Evolutionary conservation across 2,329 filamentous ascomycete species (phyloP).

Genomic region (Mollisiaceae sp.): DNA sequence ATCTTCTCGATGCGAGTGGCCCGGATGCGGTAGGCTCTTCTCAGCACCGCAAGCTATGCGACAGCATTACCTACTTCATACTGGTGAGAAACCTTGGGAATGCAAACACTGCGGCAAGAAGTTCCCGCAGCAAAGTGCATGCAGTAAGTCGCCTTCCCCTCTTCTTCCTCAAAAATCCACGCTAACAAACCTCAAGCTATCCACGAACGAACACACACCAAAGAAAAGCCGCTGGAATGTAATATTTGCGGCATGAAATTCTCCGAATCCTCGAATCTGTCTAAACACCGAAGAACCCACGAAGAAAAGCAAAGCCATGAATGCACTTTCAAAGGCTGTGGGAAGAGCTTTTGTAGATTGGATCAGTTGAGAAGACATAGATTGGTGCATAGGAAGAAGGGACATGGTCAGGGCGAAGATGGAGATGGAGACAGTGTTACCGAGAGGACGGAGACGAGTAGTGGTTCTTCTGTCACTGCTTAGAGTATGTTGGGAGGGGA

Average conservation of each 20-base stretch:
- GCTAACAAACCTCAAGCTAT: conserved; percentile 54
- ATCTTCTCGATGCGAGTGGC: conserved; percentile 56
- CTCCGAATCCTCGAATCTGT: conserved; percentile 69
- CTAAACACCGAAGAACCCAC: conserved; percentile 69
- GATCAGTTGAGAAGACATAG: conserved; percentile 65
- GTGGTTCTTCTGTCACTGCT: too few relatives aligned
- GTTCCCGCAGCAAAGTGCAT: conserved; percentile 71
- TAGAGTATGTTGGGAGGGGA: not conserved
- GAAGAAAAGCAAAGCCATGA: conserved; percentile 56
- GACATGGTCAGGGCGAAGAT: not conserved
- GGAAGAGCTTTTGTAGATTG: conserved; percentile 61
- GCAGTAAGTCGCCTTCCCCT: conserved; percentile 52
- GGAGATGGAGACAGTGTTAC: not conserved
- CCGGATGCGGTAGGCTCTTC: conserved; percentile 60
- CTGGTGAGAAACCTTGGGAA: conserved; percentile 66
- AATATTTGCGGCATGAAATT: conserved; percentile 64
- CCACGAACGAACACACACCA: conserved; percentile 69
- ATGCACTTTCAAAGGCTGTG: conserved; percentile 55
- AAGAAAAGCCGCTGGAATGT: conserved; percentile 65
- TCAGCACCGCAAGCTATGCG: conserved; percentile 71
- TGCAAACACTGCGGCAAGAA: conserved; percentile 60
- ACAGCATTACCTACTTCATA: conserved; percentile 71
- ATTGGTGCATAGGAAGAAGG: conserved; percentile 41
- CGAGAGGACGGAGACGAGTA: not conserved
- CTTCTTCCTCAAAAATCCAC: not conserved